Percentiles rank a stretch among this genome's conserved stretches.
These are phyloP conservation scores for Carex parvula DNA, from an alignment of 176 grass and related monocot genomes.

Conservation along the genomic window DNA sequence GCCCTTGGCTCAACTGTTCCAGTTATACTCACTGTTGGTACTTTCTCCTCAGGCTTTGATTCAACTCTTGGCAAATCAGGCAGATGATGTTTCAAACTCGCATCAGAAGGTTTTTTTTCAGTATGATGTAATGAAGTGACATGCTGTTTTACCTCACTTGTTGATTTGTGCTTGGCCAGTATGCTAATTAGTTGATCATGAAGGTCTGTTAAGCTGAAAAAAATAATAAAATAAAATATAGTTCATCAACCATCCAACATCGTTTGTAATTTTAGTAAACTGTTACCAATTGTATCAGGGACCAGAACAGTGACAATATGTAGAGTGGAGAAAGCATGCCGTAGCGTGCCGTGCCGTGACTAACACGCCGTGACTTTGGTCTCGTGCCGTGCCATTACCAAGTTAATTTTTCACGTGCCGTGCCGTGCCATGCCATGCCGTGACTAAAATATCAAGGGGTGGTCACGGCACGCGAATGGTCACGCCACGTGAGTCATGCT, in stretches of 20 bases:
- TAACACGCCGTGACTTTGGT: too few relatives aligned
- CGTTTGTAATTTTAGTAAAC: not conserved
- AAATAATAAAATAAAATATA: constrained; percentile 26
- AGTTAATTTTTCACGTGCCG: too few relatives aligned
- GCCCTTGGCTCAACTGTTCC: constrained; percentile 39
- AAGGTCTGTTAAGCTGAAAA: constrained; percentile 94
- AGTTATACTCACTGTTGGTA: constrained; percentile 36
- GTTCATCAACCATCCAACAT: constrained; percentile 1
- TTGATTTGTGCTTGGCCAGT: constrained; percentile 54
- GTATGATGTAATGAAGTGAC: constrained; percentile 24
- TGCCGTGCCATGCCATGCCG: too few relatives aligned
- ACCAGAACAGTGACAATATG: not conserved
- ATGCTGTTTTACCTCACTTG: constrained; percentile 41
- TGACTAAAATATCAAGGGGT: too few relatives aligned
- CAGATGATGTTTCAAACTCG: constrained; percentile 23
- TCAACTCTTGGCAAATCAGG: constrained; percentile 25
- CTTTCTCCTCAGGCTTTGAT: constrained; percentile 39
- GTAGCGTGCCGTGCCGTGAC: too few relatives aligned
- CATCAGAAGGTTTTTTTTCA: constrained; percentile 43
- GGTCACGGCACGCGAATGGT: too few relatives aligned
- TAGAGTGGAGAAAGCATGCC: not conserved
- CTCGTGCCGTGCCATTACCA: too few relatives aligned
- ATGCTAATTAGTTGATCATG: constrained; percentile 77
- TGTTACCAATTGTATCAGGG: not conserved
- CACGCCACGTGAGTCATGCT: too few relatives aligned